phyloP scores from a whole-genome alignment of 2,329 filamentous ascomycete genomes.

The Paecilomyces sp. region DNA sequence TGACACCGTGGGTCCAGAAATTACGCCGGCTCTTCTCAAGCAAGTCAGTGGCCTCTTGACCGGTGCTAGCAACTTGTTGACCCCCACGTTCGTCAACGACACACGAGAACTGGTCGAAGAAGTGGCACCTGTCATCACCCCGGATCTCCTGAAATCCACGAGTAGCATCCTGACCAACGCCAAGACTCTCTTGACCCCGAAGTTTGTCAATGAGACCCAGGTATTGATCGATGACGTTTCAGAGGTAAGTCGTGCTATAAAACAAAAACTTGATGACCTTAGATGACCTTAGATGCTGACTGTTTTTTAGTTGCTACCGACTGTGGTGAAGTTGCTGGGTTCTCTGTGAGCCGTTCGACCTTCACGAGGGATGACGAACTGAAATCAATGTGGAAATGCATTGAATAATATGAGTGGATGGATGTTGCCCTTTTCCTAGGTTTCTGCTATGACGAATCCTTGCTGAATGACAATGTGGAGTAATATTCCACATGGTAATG shows the following conservation, averaged over 20 bases:
- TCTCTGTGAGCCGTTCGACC: constrained; percentile 14
- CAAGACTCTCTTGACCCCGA: constrained; percentile 23
- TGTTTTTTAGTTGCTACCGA: constrained; percentile 13
- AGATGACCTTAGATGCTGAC: neutral
- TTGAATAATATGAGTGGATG: neutral
- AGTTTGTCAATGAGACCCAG: constrained; percentile 22
- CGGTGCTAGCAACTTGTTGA: constrained; percentile 18
- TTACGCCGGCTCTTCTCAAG: constrained; percentile 14
- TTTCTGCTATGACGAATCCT: neutral
- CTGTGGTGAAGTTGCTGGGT: constrained; percentile 20
- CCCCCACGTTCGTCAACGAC: constrained; percentile 17
- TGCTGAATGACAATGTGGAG: neutral
- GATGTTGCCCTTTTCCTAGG: neutral
- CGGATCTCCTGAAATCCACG: constrained; percentile 16
- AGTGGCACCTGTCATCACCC: constrained; percentile 18
- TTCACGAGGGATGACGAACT: constrained; percentile 3
- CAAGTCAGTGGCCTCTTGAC: constrained; percentile 12
- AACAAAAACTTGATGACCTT: neutral
- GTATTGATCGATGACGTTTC: constrained; percentile 15
- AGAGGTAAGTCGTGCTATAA: constrained; percentile 14
- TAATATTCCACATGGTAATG: constrained; percentile 6
- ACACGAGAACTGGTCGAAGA: constrained; percentile 14
- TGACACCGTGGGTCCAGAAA: neutral
- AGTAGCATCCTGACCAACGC: constrained; percentile 17
- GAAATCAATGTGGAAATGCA: neutral